Evolutionary conservation across 768 basidiomycete species (phyloP).

Genomic region (Grammothele lineata): DNA sequence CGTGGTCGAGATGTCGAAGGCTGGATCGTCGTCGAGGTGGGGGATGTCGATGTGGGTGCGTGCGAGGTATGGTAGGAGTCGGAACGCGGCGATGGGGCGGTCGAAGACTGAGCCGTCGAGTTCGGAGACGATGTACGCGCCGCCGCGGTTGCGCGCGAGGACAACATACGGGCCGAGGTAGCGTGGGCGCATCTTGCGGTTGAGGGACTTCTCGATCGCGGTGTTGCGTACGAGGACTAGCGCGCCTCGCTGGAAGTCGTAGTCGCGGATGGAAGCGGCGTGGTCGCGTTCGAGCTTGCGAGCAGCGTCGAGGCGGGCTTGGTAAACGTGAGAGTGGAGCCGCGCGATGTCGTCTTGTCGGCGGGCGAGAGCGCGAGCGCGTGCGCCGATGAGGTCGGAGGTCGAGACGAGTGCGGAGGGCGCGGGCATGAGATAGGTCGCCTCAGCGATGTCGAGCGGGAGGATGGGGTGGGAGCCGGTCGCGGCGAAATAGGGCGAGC

Average conservation of each 20-base stretch:
- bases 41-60: not conserved
- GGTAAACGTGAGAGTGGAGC: slow-evolving; percentile 7
- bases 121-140: slow-evolving; percentile 25
- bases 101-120: slow-evolving; percentile 21
- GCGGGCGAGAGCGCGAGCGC: slow-evolving; percentile 14
- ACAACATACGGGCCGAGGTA: slow-evolving; percentile 27
- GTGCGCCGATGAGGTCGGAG: slow-evolving; percentile 14
- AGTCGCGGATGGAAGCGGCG: slow-evolving; percentile 18
- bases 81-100: slow-evolving; percentile 18
- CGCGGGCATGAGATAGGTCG: slow-evolving; percentile 13
- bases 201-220: slow-evolving; percentile 20
- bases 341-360: slow-evolving; percentile 7
- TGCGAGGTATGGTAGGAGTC: slow-evolving; percentile 20
- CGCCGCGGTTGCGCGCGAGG: slow-evolving; percentile 16
- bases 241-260: slow-evolving; percentile 23
- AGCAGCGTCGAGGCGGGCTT: slow-evolving; percentile 1
- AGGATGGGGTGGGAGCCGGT: slow-evolving; percentile 18
- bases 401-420: slow-evolving; percentile 5
- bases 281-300: slow-evolving; percentile 15
- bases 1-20: slow-evolving; percentile 3
- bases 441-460: slow-evolving; percentile 20
- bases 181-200: slow-evolving; percentile 21
- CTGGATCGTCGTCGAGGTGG: not conserved
- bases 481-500: slow-evolving; percentile 25
- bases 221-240: slow-evolving; percentile 29